Percentiles rank a stretch among this genome's conserved stretches.
These are phyloP conservation scores for Zopfia rhizophila DNA, from an alignment of 2,329 filamentous ascomycete species.

Conservation along the genomic window DNA sequence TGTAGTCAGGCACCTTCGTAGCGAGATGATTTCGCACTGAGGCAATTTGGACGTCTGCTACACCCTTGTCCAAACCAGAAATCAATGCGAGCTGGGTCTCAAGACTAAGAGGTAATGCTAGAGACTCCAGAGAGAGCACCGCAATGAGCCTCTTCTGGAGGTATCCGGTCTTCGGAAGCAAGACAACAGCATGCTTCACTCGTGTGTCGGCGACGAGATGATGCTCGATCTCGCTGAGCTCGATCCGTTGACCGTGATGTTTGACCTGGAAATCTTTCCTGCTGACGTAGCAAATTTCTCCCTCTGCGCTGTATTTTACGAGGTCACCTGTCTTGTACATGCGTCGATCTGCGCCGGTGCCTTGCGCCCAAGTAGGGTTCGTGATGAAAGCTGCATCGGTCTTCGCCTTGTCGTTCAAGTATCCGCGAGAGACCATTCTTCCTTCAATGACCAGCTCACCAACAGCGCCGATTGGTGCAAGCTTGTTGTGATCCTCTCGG, in stretches of 20 bases:
- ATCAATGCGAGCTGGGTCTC: conserved; percentile 23
- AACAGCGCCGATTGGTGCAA: conserved; percentile 15
- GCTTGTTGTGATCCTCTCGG: conserved; percentile 23
- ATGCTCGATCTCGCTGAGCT: conserved; percentile 41
- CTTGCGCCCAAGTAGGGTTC: conserved; percentile 19
- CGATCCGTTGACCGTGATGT: conserved; percentile 11
- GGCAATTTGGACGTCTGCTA: conserved; percentile 9
- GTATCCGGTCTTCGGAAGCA: conserved; percentile 17
- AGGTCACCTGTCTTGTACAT: conserved; percentile 25
- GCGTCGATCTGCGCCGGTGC: conserved; percentile 2
- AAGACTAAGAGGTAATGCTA: conserved; percentile 26
- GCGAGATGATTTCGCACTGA: conserved; percentile 16
- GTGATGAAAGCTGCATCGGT: conserved; percentile 30
- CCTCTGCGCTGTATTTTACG: conserved; percentile 15
- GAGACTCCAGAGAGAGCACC: conserved; percentile 20
- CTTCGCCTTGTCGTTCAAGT: conserved; percentile 28
- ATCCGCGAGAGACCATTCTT: conserved; percentile 8
- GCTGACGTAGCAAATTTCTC: conserved; percentile 11
- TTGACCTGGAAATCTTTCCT: conserved; percentile 23
- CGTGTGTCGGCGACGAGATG: conserved; percentile 31
- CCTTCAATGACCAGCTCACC: conserved; percentile 22
- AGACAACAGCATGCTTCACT: conserved; percentile 20
- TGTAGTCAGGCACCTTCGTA: conserved; percentile 28
- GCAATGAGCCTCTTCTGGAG: conserved; percentile 24
- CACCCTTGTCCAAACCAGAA: conserved; percentile 26